A percentile compares a stretch with the other conserved stretches of the same genome.
These are phyloP conservation scores for Xerocomus potaroensis DNA, from an alignment of 768 basidiomycete species.

Conservation along the genomic window DNA sequence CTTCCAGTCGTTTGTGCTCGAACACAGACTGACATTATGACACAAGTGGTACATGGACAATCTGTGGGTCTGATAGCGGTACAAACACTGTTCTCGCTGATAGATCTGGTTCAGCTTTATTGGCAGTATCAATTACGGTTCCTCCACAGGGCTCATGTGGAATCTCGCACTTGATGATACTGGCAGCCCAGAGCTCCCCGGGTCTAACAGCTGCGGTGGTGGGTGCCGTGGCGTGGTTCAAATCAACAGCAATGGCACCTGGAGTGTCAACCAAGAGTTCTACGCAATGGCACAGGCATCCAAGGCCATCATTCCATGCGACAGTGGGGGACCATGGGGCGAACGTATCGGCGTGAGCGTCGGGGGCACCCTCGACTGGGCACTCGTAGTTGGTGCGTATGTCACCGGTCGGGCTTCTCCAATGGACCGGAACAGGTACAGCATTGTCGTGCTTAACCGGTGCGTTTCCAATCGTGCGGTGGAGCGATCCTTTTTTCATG, in stretches of 20 bases:
- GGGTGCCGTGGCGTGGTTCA: conserved; percentile 68
- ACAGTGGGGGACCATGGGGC: conserved; percentile 62
- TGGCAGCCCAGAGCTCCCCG: conserved; percentile 63
- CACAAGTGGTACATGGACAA: conserved; percentile 66
- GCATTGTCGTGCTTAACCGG: conserved; percentile 73
- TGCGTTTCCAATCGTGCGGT: too few relatives aligned
- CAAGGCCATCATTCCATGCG: conserved; percentile 68
- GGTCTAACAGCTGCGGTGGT: conserved; percentile 56
- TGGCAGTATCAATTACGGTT: conserved; percentile 31
- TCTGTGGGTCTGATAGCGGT: conserved; percentile 36
- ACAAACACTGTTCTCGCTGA: conserved; percentile 24
- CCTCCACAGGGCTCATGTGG: conserved; percentile 62
- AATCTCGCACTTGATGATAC: conserved; percentile 62
- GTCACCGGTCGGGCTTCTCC: conserved; percentile 53
- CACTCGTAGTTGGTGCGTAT: conserved; percentile 61
- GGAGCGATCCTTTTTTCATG: not conserved
- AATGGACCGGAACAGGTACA: conserved; percentile 59
- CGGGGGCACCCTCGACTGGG: conserved; percentile 51
- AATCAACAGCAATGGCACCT: conserved; percentile 60
- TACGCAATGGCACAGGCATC: conserved; percentile 73
- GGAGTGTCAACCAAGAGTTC: conserved; percentile 71
- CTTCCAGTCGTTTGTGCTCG: not conserved
- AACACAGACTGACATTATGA: conserved; percentile 9
- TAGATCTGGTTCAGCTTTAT: conserved; percentile 33
- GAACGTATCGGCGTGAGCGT: conserved; percentile 64